Conservation (phyloP, 768 basidiomycete species). For the Lepiota brunneoincarnata region DNA sequence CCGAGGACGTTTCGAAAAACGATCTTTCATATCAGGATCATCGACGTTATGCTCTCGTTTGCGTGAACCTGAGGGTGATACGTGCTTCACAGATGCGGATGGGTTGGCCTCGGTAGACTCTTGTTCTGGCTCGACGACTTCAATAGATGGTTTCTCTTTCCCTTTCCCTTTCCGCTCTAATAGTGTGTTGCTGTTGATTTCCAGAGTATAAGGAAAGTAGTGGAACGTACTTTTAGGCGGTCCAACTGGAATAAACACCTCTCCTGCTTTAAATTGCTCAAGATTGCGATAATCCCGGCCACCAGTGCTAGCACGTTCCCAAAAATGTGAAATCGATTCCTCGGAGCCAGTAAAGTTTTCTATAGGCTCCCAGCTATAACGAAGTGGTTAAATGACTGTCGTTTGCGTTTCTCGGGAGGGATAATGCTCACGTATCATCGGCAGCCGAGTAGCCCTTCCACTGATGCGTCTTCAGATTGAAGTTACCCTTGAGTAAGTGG, state of each 20-base stretch:
- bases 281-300: conserved; percentile 50
- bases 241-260: conserved; percentile 52
- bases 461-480: conserved; percentile 26
- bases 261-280: conserved; percentile 48
- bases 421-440: conserved; percentile 57
- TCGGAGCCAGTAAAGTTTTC: conserved; percentile 59
- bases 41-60: conserved; percentile 1
- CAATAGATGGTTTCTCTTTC: conserved; percentile 1
- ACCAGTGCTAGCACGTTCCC: conserved; percentile 44
- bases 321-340: conserved; percentile 50
- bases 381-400: not conserved
- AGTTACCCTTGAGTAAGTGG: not conserved
- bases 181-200: not conserved
- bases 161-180: conserved; percentile 7
- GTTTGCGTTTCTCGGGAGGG: not conserved
- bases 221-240: conserved; percentile 50
- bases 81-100: not conserved
- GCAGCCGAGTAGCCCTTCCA: conserved; percentile 57
- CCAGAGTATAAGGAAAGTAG: not conserved
- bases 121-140: not conserved
- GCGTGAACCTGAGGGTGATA: not conserved
- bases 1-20: conserved; percentile 3
- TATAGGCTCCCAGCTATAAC: conserved; percentile 62
- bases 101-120: not conserved
- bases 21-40: not conserved